phyloP scores from a whole-genome alignment of 2,329 filamentous ascomycete genomes.

The Pseudogymnoascus sp. region DNA sequence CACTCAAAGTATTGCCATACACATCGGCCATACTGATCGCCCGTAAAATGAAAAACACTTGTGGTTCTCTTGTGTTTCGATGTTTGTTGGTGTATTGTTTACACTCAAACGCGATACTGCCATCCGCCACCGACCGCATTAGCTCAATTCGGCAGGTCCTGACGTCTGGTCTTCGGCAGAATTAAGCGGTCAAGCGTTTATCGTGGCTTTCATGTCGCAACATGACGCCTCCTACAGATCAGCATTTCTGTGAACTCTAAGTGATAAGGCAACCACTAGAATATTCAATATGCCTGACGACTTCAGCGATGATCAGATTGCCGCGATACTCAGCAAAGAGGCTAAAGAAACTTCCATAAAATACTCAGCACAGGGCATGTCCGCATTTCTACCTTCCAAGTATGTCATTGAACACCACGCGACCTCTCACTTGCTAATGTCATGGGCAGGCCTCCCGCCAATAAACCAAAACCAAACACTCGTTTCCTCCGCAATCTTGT shows the following conservation, averaged over 20 bases:
- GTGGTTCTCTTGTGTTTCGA: background rate
- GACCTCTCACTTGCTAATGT: background rate
- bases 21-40: background rate
- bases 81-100: background rate
- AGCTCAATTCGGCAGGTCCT: background rate
- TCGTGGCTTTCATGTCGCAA: background rate
- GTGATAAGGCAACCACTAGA: background rate
- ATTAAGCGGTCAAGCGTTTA: constrained; percentile 6
- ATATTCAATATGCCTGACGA: constrained; percentile 30
- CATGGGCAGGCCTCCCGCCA: constrained; percentile 37
- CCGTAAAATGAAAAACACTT: background rate
- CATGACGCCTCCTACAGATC: background rate
- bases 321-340: constrained; percentile 70
- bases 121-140: background rate
- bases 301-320: constrained; percentile 72
- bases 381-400: constrained; percentile 54
- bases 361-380: constrained; percentile 67
- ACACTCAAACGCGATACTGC: background rate
- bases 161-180: background rate
- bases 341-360: constrained; percentile 64
- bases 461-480: constrained; percentile 81
- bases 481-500: constrained; percentile 84
- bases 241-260: background rate
- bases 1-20: background rate
- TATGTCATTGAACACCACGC: constrained; percentile 23